Evolutionary conservation across 75 land plant genomes (phyloP).

Genomic region (Azolla pinnata): DNA sequence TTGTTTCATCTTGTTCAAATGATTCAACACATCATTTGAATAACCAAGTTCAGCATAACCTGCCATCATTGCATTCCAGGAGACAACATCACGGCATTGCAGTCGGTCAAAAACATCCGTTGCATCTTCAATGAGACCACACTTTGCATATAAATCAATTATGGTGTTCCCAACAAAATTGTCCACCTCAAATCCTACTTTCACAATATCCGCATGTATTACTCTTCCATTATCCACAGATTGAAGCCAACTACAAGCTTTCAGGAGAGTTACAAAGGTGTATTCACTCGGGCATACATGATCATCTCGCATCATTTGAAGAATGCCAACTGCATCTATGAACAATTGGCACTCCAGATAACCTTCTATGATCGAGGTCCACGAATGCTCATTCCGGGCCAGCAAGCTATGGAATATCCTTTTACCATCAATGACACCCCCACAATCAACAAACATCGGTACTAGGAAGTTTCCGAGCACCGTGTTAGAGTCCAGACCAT

Average conservation of each 20-base stretch:
- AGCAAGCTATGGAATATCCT: not conserved
- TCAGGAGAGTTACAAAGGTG: conserved; percentile 5
- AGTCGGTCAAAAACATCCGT: conserved; percentile 23
- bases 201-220: conserved; percentile 4
- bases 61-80: conserved; percentile 29
- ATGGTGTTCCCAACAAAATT: conserved; percentile 21
- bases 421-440: not conserved
- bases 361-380: conserved; percentile 6
- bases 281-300: not conserved
- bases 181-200: conserved; percentile 8
- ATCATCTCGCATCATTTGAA: not conserved
- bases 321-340: not conserved
- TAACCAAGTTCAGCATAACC: conserved; percentile 19
- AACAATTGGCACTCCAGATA: not conserved
- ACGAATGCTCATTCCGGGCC: conserved; percentile 4
- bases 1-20: conserved; percentile 16
- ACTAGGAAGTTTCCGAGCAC: not conserved
- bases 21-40: conserved; percentile 13
- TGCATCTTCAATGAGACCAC: conserved; percentile 16
- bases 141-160: conserved; percentile 19
- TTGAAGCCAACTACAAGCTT: conserved; percentile 12
- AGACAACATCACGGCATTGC: conserved; percentile 8
- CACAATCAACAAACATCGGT: conserved; percentile 8
- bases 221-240: conserved; percentile 15
- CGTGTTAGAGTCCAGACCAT: not conserved